Percentiles rank a stretch among this genome's conserved stretches.
phyloP scores from a whole-genome alignment of 192 early-diverging fungal genomes.

The Spizellomyces punctatus region DNA sequence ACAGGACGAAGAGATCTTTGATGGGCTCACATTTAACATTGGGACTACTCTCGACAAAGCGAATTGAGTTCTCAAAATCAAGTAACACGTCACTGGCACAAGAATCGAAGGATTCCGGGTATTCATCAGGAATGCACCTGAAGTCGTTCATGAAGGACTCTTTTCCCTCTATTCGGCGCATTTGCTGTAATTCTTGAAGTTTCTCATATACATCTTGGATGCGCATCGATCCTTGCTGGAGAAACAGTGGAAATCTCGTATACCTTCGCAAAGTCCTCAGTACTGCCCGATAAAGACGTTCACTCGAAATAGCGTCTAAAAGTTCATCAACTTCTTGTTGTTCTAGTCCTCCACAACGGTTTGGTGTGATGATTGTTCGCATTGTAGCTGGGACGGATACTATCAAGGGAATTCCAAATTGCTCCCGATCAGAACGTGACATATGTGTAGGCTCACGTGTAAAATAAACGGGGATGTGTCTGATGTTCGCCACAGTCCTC shows the following conservation, averaged over 20 bases:
- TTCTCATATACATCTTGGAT: conserved; percentile 1
- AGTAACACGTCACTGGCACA: not conserved
- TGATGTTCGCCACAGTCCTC: conserved; percentile 2
- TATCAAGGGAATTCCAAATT: conserved; percentile 14
- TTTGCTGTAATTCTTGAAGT: not conserved
- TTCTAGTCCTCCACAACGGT: too few relatives aligned
- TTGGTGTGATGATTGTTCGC: too few relatives aligned
- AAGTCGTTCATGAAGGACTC: not conserved
- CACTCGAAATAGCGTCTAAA: too few relatives aligned
- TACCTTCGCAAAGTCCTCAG: conserved; percentile 26
- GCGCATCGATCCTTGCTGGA: not conserved
- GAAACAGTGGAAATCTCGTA: conserved; percentile 19
- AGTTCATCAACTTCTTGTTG: too few relatives aligned
- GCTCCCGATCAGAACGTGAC: not conserved
- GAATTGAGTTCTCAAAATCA: not conserved
- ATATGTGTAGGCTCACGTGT: too few relatives aligned
- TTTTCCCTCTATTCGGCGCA: not conserved
- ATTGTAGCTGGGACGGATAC: not conserved
- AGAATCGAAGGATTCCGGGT: not conserved
- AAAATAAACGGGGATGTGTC: conserved; percentile 15
- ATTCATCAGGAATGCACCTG: not conserved
- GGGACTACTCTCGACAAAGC: not conserved
- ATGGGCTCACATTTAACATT: conserved; percentile 11
- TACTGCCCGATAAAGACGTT: conserved; percentile 34
- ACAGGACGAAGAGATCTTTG: not conserved